Percentiles rank a stretch among this genome's conserved stretches.
phyloP scores from a whole-genome alignment of 305 asterid genomes.

The Fraxinus velutina region DNA sequence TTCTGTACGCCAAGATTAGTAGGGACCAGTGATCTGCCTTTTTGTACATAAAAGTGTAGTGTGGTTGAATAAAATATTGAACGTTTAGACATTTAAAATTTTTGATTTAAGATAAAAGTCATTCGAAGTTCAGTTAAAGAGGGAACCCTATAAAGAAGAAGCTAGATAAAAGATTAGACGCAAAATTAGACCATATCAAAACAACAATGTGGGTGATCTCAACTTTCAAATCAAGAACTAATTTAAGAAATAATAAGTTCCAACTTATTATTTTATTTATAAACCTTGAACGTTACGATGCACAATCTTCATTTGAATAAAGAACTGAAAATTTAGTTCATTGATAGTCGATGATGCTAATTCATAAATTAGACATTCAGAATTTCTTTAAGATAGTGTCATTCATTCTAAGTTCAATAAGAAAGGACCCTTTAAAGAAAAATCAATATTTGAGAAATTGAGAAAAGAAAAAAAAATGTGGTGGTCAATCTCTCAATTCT shows the following conservation, averaged over 20 bases:
- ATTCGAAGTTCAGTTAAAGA: not conserved
- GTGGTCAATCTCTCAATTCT: not conserved
- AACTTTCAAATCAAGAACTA: not conserved
- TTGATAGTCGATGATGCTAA: not conserved
- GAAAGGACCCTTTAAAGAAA: not conserved
- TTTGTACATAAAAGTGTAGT: not conserved
- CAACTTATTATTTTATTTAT: not conserved
- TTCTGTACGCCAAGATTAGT: not conserved
- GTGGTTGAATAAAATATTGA: not conserved
- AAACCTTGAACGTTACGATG: not conserved
- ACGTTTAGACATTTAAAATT: not conserved
- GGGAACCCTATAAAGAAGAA: not conserved
- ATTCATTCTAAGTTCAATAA: not conserved
- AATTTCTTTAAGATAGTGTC: not conserved
- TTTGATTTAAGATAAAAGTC: not conserved
- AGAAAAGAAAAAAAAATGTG: too few relatives aligned
- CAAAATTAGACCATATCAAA: not conserved
- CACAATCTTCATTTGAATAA: not conserved
- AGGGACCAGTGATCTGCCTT: not conserved
- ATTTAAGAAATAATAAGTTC: not conserved
- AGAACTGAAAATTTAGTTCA: not conserved
- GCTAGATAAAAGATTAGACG: not conserved
- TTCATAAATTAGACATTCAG: not conserved
- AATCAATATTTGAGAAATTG: not conserved
- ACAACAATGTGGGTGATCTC: not conserved